Conservation (phyloP, 2,329 filamentous ascomycete genomes). For the Torrubiella hemipterigena region DNA sequence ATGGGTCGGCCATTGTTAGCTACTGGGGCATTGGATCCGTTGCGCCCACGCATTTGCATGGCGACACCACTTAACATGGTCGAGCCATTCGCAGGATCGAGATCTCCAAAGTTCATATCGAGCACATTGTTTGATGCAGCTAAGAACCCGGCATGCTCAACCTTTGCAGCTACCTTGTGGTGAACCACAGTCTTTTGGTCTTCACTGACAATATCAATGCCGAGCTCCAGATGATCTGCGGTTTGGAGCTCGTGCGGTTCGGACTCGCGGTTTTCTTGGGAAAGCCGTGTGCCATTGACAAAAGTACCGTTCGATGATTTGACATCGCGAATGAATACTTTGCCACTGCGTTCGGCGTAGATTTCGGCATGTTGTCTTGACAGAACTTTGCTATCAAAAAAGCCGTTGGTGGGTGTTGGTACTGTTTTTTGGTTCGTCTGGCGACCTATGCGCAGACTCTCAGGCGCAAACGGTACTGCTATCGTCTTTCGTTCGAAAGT, state of each 20-base stretch:
- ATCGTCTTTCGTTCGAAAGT: slow-evolving; percentile 98
- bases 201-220: slow-evolving; percentile 97
- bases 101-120: slow-evolving; percentile 84
- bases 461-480: slow-evolving; percentile 82
- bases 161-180: slow-evolving; percentile 93
- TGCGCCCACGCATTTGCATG: slow-evolving; percentile 58
- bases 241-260: slow-evolving; percentile 89
- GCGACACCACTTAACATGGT: slow-evolving; percentile 61
- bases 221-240: slow-evolving; percentile 83
- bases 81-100: slow-evolving; percentile 67
- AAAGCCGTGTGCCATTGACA: slow-evolving; percentile 83
- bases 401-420: slow-evolving; percentile 83
- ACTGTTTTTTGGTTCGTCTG: slow-evolving; percentile 96
- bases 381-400: slow-evolving; percentile 95
- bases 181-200: slow-evolving; percentile 98
- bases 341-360: slow-evolving; percentile 74
- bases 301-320: slow-evolving; percentile 99
- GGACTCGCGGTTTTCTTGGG: slow-evolving; percentile 89
- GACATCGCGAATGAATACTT: slow-evolving; percentile 92
- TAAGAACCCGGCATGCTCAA: slow-evolving; percentile 86
- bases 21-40: slow-evolving; percentile 54
- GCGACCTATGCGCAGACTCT: slow-evolving; percentile 84
- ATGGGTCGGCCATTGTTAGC: slow-evolving; percentile 50
- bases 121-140: slow-evolving; percentile 63
- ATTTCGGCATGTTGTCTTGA: slow-evolving; percentile 94